Conservation (phyloP, 139 green algal species). For the Tetraselmis striata region DNA sequence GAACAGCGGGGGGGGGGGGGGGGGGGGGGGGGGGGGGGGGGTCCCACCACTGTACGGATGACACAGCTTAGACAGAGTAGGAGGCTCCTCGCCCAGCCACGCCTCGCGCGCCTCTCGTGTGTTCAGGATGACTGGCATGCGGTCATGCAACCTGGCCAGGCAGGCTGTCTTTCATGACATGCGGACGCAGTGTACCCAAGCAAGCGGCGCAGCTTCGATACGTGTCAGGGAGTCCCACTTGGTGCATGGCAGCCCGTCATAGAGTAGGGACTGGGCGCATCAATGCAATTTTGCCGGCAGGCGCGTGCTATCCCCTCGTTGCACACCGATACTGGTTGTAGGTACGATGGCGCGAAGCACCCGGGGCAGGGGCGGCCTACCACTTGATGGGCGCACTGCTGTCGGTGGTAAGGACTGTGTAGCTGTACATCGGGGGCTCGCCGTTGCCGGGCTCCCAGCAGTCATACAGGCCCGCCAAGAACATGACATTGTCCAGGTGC, state of each 20-base stretch:
- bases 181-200: not conserved
- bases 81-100: constrained; percentile 36
- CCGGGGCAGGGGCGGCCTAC: not conserved
- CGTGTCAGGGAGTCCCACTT: too few relatives aligned
- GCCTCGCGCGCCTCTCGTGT: constrained; percentile 15
- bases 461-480: constrained; percentile 60
- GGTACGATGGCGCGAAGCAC: too few relatives aligned
- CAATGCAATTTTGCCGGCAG: too few relatives aligned
- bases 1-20: not conserved
- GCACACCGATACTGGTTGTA: too few relatives aligned
- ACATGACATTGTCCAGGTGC: constrained; percentile 32
- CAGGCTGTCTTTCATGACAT: not conserved
- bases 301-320: too few relatives aligned
- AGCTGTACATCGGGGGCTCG: constrained; percentile 34
- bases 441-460: constrained; percentile 16
- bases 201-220: not conserved
- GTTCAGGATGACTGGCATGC: constrained; percentile 71
- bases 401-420: constrained; percentile 74
- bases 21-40: too few relatives aligned
- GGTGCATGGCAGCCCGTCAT: too few relatives aligned
- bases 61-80: constrained; percentile 21
- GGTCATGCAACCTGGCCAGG: constrained; percentile 60
- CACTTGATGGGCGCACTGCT: constrained; percentile 41
- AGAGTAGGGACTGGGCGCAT: too few relatives aligned
- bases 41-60: constrained; percentile 45